A percentile compares a stretch with the other conserved stretches of the same genome.
These are phyloP conservation scores for Brachypodium distachyon DNA, from an alignment of 202 grass and related monocot species.

Conservation along the genomic window DNA sequence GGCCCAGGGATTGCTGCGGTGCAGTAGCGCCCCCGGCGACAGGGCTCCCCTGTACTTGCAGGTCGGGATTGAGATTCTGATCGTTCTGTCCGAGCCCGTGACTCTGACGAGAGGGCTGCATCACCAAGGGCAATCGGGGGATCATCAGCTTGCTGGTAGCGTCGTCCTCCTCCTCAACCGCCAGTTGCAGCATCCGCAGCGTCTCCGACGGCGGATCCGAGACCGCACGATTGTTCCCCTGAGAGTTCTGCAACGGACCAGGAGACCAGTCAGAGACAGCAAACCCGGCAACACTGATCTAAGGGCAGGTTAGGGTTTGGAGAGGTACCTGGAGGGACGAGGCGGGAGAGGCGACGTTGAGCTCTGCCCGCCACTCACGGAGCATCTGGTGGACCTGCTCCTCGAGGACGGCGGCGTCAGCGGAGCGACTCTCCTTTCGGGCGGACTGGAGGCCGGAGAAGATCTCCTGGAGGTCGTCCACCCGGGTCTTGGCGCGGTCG, in stretches of 20 bases:
- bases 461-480: constrained; percentile 87
- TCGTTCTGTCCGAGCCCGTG: not conserved
- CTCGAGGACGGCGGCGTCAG: constrained; percentile 76
- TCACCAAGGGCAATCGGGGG: not conserved
- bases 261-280: constrained; percentile 4
- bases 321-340: constrained; percentile 54
- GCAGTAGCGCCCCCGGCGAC: not conserved
- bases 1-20: not conserved
- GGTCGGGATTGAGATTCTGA: constrained; percentile 1
- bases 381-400: constrained; percentile 95
- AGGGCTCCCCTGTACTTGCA: not conserved
- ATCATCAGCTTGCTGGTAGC: constrained; percentile 68
- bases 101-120: constrained; percentile 3
- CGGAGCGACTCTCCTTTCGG: constrained; percentile 75
- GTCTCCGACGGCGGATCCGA: constrained; percentile 58
- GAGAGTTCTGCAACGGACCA: constrained; percentile 28
- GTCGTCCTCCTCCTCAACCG: constrained; percentile 76
- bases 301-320: constrained; percentile 30
- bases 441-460: constrained; percentile 89
- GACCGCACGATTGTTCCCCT: constrained; percentile 40
- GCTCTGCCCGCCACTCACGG: constrained; percentile 82
- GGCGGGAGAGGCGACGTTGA: constrained; percentile 74
- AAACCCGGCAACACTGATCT: not conserved
- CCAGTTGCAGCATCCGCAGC: constrained; percentile 63
- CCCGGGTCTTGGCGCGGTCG: constrained; percentile 77